Evolutionary conservation across 2,329 filamentous ascomycete genomes (phyloP), one percentile per base, ranked within the genome.

Genomic region (Tricladium varicosporioides): DNA sequence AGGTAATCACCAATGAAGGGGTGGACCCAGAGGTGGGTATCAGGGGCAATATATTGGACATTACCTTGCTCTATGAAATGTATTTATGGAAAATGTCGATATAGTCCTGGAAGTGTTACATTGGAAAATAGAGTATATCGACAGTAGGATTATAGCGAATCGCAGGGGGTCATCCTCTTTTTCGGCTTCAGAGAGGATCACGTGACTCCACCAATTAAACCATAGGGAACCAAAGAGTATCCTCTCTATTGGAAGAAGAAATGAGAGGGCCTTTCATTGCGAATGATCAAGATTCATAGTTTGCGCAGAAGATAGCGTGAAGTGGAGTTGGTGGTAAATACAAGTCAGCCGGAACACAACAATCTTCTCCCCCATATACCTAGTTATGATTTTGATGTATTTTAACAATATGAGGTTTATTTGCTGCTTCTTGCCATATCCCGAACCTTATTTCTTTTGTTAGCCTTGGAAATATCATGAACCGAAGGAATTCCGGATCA

Each of bases 91-190:
- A 53, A n/a, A n/a, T 15, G 9, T 33, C 22, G 15, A 49, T 45
- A 36, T 43, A 14, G 31, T 40, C 16, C n/a, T 53, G 13, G 27
- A 57, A 53, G 36, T 32, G 48, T 45, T 46, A 53, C 9, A 45
- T 19, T 13, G 55, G 51, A 22, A 57, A 50, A 36, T 50, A 57
- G 11, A 57, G 36, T 4, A 45, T 46, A 27, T 57, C 55, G 19
- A 53, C 31, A 15, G 9, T 14, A 16, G 55, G 45, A 36, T 49
- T 50, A 45, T 33, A 57, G 16, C 33, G 49, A 5, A 53, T 57
- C 10, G 18, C 13, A 33, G 55, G 18, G 14, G 50, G 55, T n/a
- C n/a, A n/a, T n/a, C n/a, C n/a, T n/a, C n/a, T n/a, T n/a, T n/a
- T n/a, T n/a, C n/a, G n/a, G n/a, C 22, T 27, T 27, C 22, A 7